Base-by-base conservation (phyloP, 805 yeast species). In the Danielozyma ontarioensis region DNA sequence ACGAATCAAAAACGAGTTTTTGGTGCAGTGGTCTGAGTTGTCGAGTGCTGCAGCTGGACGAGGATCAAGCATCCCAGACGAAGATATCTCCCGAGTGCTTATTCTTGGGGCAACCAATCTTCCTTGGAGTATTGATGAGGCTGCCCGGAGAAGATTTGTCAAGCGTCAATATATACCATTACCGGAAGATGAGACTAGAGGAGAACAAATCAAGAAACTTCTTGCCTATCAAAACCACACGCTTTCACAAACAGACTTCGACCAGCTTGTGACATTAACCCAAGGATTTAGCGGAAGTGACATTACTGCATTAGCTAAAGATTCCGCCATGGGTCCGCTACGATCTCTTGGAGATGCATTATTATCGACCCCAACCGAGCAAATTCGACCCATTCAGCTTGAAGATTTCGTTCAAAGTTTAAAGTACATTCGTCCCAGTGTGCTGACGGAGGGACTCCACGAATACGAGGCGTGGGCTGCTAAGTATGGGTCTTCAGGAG, bases 51-150 rank as follows among this genome's bases (percentile, higher is more conserved):
- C 35, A 76, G 94, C 42, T 1, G 87, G 86, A 1, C 71, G 78
- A 31, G 82, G 78, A 31, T 53, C 64, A 5, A 61, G 68, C 11
- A 70, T 67, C 29, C 77, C 76, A 31, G 50, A 41, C 16, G 60
- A 51, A 27, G 69, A 63, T 31, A 61, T 57, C 15, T 53, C 61
- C 32, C 68, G 97, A 34, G 97, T 90, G 3, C 65, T 93, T 25
- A 94, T 90, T 3, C 62, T 93, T 26, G 97, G 96, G 0, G 97
- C 97, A 1, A 90, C 97, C 0, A 93, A 90, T 55, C 56, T 90
- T 40, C 98, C 98, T 0, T 90, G 98, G 98, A 83, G 87, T 2
- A 88, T 85, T 40, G 98, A 90, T 57, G 97, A 93, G 51, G 97
- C 97, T 2, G 97, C 97, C 1, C 69, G 97, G 49, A 74, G 97